Base-by-base conservation (phyloP, 805 yeast species). In the Zygosaccharomyces siamensis region DNA sequence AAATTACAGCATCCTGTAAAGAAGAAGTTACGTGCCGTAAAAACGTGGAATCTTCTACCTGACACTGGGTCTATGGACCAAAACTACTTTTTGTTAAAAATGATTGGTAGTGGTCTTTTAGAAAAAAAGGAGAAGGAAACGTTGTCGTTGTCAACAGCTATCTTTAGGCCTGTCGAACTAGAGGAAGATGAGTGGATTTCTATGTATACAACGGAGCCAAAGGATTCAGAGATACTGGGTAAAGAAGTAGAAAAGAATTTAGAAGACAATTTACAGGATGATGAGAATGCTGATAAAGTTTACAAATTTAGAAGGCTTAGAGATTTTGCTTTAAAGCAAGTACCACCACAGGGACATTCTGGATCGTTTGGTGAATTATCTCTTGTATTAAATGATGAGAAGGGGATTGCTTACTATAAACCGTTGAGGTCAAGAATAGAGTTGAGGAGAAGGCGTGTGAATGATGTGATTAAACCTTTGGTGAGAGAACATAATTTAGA, bases 1-100 rank as follows among this genome's bases (percentile, higher is more conserved):
- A 58, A 66, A 8, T 71, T 89, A 52, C 75, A 70, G 56, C 99
- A 93, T 69, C 99, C 99, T 28, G 75, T 78, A 24, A 88, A 83
- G 70, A 84, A 78, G 61, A 73, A 78, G 48, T 69, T 89, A 44
- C 81, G 76, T 47, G 96, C 96, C 0, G 89, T 83, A 18, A 76
- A 75, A 51, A 75, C 89, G 1, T 87, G 89, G 88, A 83, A 84
- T 23, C 71, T 93, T 24, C 71, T 90, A 53, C 99, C 99, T 6
- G 97, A 93, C 66, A 81, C 93, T 7, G 82, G 92, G n/a, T 79
- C 86, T 76, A 75, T 89, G 77, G 99, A 93, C 67, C 83, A 87
- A 57, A 79, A 76, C 45, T 89, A 77, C 60, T 71, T 80, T 59
- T 74, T 81, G 28, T 70, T 88, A 38, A 86, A 83, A 64, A 79